Evolutionary conservation across 2,329 filamentous ascomycete species (phyloP).

Genomic region (Calonectria pteridis): DNA sequence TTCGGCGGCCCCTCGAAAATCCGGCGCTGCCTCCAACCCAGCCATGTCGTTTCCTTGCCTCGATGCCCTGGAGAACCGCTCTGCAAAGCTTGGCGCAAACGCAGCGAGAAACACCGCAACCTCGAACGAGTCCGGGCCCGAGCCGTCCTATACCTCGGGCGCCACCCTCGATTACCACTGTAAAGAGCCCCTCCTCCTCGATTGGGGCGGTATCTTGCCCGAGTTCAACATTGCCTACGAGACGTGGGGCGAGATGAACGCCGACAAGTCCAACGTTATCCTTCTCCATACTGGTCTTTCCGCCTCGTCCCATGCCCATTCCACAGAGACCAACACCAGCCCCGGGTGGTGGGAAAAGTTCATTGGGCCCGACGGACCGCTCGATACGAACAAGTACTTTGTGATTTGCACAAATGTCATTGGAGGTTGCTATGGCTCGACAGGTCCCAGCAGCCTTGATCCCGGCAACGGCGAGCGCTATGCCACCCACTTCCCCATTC

Average conservation of each 20-base stretch:
- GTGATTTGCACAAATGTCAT: slow-evolving; percentile 97
- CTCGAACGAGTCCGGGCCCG: slow-evolving; percentile 73
- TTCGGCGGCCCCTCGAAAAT: slow-evolving; percentile 34
- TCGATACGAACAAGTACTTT: slow-evolving; percentile 93
- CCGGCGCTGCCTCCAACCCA: slow-evolving; percentile 75
- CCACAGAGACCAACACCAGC: slow-evolving; percentile 86
- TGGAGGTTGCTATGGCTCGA: slow-evolving; percentile 95
- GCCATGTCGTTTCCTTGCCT: slow-evolving; percentile 92
- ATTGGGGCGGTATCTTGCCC: slow-evolving; percentile 94
- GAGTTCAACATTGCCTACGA: slow-evolving; percentile 94
- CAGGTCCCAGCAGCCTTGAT: slow-evolving; percentile 88
- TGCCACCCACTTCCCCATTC: slow-evolving; percentile 93
- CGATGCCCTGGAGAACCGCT: slow-evolving; percentile 83
- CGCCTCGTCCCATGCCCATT: slow-evolving; percentile 97
- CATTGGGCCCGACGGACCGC: slow-evolving; percentile 85
- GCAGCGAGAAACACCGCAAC: slow-evolving; percentile 9
- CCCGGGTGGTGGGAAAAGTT: slow-evolving; percentile 99
- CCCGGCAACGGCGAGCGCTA: slow-evolving; percentile 90
- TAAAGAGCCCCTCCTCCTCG: slow-evolving; percentile 80
- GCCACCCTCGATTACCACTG: slow-evolving; percentile 84
- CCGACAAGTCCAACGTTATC: slow-evolving; percentile 87
- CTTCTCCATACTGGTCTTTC: slow-evolving; percentile 94
- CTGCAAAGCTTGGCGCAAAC: slow-evolving; percentile 75
- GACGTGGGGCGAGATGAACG: slow-evolving; percentile 87
- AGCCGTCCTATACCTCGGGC: slow-evolving; percentile 94